Conservation (phyloP, 331 rosid species). For the Dryas integrifolia region DNA sequence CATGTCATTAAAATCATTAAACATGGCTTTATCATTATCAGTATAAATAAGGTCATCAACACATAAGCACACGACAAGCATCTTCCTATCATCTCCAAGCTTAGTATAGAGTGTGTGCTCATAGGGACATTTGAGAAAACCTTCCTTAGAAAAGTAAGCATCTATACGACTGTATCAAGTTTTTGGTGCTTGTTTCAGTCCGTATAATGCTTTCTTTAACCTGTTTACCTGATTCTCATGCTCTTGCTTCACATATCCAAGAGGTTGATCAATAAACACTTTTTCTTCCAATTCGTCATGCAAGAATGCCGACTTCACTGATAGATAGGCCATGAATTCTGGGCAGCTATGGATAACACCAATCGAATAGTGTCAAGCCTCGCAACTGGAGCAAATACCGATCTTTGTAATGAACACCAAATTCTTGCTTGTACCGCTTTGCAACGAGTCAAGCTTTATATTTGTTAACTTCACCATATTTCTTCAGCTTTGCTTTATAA, state of each 20-base stretch:
- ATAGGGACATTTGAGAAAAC: too few relatives aligned
- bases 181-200: too few relatives aligned
- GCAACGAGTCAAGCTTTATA: background rate
- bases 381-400: too few relatives aligned
- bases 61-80: background rate
- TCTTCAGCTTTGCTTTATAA: constrained; percentile 8
- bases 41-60: background rate
- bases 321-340: too few relatives aligned
- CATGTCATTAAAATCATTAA: background rate
- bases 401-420: background rate
- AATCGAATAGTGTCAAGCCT: too few relatives aligned
- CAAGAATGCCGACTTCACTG: too few relatives aligned
- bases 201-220: background rate
- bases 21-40: background rate
- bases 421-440: background rate
- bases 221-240: background rate
- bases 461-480: background rate
- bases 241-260: background rate
- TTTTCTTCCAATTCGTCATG: too few relatives aligned
- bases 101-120: too few relatives aligned
- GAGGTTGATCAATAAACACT: background rate
- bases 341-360: too few relatives aligned
- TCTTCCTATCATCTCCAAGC: too few relatives aligned
- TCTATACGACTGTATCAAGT: too few relatives aligned
- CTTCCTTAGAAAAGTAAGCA: too few relatives aligned